Percentiles rank a stretch among this genome's conserved stretches.
Evolutionary conservation across 2,329 filamentous ascomycete species (phyloP).

Genomic region (Trichoderma simmonsii): DNA sequence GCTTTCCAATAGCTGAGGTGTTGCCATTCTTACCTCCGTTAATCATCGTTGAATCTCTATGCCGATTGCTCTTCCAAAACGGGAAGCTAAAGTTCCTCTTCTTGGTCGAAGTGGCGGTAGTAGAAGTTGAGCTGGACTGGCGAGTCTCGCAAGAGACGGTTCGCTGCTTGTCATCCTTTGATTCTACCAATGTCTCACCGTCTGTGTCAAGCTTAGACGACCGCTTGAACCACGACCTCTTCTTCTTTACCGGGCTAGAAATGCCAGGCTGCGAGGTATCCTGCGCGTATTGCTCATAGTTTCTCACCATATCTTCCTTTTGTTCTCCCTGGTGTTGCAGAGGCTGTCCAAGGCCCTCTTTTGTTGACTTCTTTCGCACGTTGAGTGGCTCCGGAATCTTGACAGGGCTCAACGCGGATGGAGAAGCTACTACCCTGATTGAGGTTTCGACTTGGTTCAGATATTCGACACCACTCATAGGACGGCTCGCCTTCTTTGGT

Average conservation of each 20-base stretch:
- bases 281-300: conserved; percentile 22
- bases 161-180: conserved; percentile 10
- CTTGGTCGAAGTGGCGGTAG: conserved; percentile 35
- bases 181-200: background rate
- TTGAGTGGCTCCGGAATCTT: conserved; percentile 40
- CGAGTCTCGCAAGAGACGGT: conserved; percentile 20
- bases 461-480: conserved; percentile 41
- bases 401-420: conserved; percentile 35
- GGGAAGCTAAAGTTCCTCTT: conserved; percentile 53
- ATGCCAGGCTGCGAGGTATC: conserved; percentile 13
- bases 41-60: conserved; percentile 43
- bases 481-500: conserved; percentile 32
- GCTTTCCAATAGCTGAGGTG: background rate
- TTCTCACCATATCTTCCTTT: conserved; percentile 20
- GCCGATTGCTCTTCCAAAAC: conserved; percentile 54
- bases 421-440: conserved; percentile 54
- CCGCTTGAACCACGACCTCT: conserved; percentile 53
- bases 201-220: conserved; percentile 35
- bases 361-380: conserved; percentile 39
- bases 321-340: conserved; percentile 22
- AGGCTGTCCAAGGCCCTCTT: conserved; percentile 23
- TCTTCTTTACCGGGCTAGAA: conserved; percentile 36
- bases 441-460: conserved; percentile 48
- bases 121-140: conserved; percentile 22
- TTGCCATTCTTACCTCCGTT: conserved; percentile 39